Evolutionary conservation across 805 yeast species (phyloP).

Genomic region (Lipomyces oligophaga): DNA sequence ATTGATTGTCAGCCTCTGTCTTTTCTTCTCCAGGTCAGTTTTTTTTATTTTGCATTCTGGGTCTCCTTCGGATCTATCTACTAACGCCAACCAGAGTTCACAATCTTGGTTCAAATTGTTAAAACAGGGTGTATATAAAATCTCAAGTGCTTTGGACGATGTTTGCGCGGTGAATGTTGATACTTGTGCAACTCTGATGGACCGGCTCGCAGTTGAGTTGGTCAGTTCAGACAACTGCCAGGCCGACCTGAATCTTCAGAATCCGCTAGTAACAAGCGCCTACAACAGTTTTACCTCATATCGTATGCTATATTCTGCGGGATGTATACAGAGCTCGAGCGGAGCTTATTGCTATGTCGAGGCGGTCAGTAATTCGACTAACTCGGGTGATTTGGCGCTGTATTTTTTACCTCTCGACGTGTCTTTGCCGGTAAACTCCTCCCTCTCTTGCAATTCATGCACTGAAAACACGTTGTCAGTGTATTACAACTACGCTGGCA

Average conservation of each 20-base stretch:
- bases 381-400: constrained; percentile 32
- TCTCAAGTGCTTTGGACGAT: constrained; percentile 31
- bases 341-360: constrained; percentile 35
- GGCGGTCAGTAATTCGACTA: constrained; percentile 27
- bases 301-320: constrained; percentile 31
- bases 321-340: constrained; percentile 29
- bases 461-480: constrained; percentile 32
- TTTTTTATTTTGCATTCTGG: neutral
- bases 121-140: constrained; percentile 30
- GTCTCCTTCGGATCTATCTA: neutral
- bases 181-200: constrained; percentile 31
- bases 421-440: constrained; percentile 28
- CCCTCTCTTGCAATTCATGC: constrained; percentile 33
- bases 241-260: constrained; percentile 30
- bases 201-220: constrained; percentile 23
- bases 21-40: constrained; percentile 31
- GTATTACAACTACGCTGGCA: constrained; percentile 30
- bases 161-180: constrained; percentile 32
- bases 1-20: constrained; percentile 35
- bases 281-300: constrained; percentile 34
- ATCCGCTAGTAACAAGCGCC: constrained; percentile 34
- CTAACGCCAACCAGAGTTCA: constrained; percentile 25
- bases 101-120: constrained; percentile 33
- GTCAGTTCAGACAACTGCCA: constrained; percentile 23
- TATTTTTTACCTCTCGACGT: constrained; percentile 36